Percentiles rank a stretch among this genome's conserved stretches.
Conservation (phyloP, 441 rosid species). For the Adansonia grandidieri region DNA sequence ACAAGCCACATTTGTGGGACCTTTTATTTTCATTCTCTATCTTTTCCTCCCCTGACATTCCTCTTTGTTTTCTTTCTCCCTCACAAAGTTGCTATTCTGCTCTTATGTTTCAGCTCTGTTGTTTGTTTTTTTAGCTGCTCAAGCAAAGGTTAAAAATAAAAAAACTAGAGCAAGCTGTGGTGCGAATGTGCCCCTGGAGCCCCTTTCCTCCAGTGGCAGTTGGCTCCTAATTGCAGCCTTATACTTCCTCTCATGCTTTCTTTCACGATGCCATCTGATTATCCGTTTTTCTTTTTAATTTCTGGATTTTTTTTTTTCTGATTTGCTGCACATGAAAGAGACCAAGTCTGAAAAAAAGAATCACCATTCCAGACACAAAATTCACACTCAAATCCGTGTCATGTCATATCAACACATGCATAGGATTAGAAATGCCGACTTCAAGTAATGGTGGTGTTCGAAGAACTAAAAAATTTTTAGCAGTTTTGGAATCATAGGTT, state of each 20-base stretch:
- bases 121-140: background rate
- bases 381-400: background rate
- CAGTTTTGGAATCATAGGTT: conserved; percentile 10
- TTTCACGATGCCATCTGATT: background rate
- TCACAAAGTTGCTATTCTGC: background rate
- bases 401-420: background rate
- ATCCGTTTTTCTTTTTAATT: background rate
- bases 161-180: background rate
- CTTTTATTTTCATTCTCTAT: background rate
- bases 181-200: background rate
- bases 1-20: background rate
- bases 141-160: background rate
- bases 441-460: background rate
- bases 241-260: background rate
- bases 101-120: background rate
- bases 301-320: background rate
- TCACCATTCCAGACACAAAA: background rate
- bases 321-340: background rate
- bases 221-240: background rate
- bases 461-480: background rate
- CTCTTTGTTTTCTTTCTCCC: background rate
- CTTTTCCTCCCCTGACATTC: background rate
- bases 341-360: background rate
- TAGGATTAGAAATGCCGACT: background rate
- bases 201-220: background rate